phyloP scores from a whole-genome alignment of 228 moss, liverwort and hornwort genomes.

The Sphagnum fallax region DNA sequence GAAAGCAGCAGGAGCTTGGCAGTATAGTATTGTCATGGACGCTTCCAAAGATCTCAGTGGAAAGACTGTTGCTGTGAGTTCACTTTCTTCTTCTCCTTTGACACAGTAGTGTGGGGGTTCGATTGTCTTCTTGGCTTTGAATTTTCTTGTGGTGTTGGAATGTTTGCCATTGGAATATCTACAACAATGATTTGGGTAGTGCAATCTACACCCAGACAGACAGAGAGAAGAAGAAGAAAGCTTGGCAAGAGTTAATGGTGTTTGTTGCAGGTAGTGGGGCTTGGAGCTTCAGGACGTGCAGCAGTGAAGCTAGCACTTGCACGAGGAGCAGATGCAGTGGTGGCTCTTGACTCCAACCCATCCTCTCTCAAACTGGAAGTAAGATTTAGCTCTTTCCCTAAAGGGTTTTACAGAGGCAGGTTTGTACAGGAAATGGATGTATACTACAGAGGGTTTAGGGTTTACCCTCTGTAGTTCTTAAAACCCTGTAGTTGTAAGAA shows the following conservation, averaged over 20 bases:
- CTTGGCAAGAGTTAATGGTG: background rate
- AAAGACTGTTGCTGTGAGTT: slow-evolving; percentile 70
- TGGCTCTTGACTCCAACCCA: slow-evolving; percentile 75
- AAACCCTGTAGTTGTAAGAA: slow-evolving; percentile 8
- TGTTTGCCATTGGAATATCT: background rate
- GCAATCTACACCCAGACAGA: background rate
- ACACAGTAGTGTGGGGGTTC: background rate
- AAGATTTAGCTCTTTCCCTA: background rate
- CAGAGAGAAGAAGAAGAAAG: background rate
- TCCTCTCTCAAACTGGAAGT: slow-evolving; percentile 59
- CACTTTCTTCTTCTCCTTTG: background rate
- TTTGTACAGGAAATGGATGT: background rate
- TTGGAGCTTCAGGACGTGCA: slow-evolving; percentile 83
- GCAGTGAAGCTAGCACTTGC: slow-evolving; percentile 87
- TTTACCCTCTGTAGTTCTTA: slow-evolving; percentile 8
- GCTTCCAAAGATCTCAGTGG: slow-evolving; percentile 48
- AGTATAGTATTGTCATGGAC: slow-evolving; percentile 3
- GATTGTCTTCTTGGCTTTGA: background rate
- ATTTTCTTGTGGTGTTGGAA: background rate
- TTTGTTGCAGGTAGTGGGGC: slow-evolving; percentile 68
- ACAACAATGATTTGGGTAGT: background rate
- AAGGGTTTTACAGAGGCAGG: background rate
- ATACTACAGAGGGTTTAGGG: background rate
- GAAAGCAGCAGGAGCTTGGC: slow-evolving; percentile 4
- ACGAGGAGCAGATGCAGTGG: slow-evolving; percentile 72